Conservation (phyloP, 768 basidiomycete genomes). For the Calocybe cyanea region DNA sequence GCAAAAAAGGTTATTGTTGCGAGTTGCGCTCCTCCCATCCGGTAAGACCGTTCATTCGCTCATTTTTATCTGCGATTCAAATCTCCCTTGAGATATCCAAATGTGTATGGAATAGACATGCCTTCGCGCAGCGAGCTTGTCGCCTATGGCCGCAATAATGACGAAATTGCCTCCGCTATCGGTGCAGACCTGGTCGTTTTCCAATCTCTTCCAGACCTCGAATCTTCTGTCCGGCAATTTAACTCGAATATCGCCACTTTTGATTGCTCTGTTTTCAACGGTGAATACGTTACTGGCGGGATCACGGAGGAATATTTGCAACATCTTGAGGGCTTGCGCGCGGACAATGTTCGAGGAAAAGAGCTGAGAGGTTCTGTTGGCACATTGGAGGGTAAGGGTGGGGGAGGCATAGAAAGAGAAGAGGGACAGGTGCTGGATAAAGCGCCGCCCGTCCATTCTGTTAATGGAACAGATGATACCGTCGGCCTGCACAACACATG, state of each 20-base stretch:
- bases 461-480: constrained; percentile 69
- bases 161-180: constrained; percentile 74
- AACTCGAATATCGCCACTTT: constrained; percentile 75
- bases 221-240: constrained; percentile 79
- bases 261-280: constrained; percentile 98
- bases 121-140: constrained; percentile 93
- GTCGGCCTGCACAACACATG: constrained; percentile 79
- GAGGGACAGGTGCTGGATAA: constrained; percentile 17
- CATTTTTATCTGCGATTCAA: neutral
- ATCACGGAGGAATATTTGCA: constrained; percentile 81
- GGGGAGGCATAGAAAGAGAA: constrained; percentile 16
- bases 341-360: constrained; percentile 76
- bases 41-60: constrained; percentile 38
- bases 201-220: constrained; percentile 87
- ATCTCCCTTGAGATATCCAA: constrained; percentile 56
- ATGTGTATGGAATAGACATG: constrained; percentile 99
- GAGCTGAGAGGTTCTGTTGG: constrained; percentile 26
- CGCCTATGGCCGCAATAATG: constrained; percentile 69
- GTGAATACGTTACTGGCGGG: constrained; percentile 93
- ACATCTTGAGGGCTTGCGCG: constrained; percentile 70
- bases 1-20: constrained; percentile 95
- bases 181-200: constrained; percentile 96
- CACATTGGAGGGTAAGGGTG: constrained; percentile 32
- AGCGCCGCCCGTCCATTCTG: constrained; percentile 35
- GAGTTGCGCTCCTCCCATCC: constrained; percentile 95